Evolutionary conservation across 2,329 filamentous ascomycete species (phyloP), one percentile per base, ranked within the genome.

Genomic region (Exophiala calicioides): DNA sequence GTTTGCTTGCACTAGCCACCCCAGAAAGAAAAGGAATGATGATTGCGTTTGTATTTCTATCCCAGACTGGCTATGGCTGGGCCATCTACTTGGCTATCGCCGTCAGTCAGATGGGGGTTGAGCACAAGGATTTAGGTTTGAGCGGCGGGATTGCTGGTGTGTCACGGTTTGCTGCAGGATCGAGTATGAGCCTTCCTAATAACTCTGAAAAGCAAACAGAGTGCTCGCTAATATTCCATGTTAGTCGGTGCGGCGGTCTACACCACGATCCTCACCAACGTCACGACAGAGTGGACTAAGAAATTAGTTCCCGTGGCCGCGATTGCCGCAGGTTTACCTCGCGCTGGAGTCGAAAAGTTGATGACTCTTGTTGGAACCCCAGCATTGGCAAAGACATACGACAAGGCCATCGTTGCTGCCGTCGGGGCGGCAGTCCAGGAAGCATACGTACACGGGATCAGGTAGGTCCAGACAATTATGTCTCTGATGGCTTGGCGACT

Each of bases 41-140:
- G 59, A 70, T 75, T 36, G 73, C 71, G 0, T 73, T 76, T 41
- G 63, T 72, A 9, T 75, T 76, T 57, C 61, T 76, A 12, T 66
- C 66, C 4, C 63, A 72, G 55, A 61, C 65, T 9, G 72, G 68
- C 3, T 77, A 73, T 52, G 72, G 72, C 4, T 76, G 70, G 68
- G 72, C 68, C 3, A 65, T 73, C 44, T 74, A 75, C 44, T 59
- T 75, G 15, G 69, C 67, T 13, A 75, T 78, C 52, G 70, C 73
- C 1, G 69, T 73, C 50, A 72, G 69, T 4, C 74, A 76, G 56
- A 69, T 76, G 47, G 73, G 72, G n/a, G 72, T 73, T 2, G 66
- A 72, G 19, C 75, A 77, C 50, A 65, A 69, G 13, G 71, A 76
- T 37, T 64, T 77, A 0, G 74, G 74, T 10, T 67, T 73, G 10